phyloP scores from a whole-genome alignment of 345 rosid genomes.

The Firmiana major region DNA sequence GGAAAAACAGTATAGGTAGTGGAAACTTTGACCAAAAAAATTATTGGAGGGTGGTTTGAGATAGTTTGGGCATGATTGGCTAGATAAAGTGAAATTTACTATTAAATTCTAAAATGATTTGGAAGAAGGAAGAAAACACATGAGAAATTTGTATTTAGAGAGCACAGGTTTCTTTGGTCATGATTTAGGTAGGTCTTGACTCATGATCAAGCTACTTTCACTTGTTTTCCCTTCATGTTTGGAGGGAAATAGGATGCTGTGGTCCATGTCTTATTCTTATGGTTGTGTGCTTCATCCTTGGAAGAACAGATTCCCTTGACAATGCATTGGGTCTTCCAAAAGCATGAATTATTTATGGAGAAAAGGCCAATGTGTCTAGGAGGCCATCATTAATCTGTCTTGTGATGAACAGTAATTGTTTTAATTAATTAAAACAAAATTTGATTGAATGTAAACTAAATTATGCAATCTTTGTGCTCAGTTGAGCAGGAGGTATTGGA shows the following conservation, averaged over 20 bases:
- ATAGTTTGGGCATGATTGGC: background rate
- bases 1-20: background rate
- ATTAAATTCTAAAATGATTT: background rate
- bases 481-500: slow-evolving; percentile 98
- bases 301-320: background rate
- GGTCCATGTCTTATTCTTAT: background rate
- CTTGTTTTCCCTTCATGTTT: slow-evolving; percentile 1
- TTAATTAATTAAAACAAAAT: background rate
- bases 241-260: background rate
- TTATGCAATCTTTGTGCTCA: slow-evolving; percentile 27
- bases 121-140: background rate
- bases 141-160: background rate
- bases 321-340: background rate
- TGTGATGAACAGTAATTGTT: background rate
- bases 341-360: slow-evolving; percentile 1
- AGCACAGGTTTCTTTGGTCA: background rate
- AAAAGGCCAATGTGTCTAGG: slow-evolving; percentile 2
- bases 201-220: background rate
- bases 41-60: background rate
- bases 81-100: background rate
- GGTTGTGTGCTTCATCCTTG: background rate
- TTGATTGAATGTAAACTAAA: slow-evolving; percentile 8
- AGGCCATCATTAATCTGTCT: background rate
- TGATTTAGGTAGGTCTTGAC: background rate
- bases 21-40: background rate